Evolutionary conservation across 306 rosid genomes (phyloP).

Genomic region (Rosa persica): DNA sequence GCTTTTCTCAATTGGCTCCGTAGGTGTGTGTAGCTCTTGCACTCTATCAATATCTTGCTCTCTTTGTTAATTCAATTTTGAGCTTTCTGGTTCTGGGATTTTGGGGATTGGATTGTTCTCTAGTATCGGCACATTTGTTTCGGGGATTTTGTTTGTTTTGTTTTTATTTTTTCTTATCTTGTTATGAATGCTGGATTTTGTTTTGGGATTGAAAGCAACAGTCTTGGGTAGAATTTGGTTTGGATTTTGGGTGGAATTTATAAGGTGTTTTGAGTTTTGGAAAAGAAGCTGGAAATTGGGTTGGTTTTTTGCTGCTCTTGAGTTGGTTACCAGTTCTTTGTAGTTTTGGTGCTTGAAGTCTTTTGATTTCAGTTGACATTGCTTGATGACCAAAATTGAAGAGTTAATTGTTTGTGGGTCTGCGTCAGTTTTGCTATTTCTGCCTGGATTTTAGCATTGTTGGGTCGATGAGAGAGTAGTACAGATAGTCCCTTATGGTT

Average conservation of each 20-base stretch:
- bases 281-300: neutral
- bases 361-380: neutral
- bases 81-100: neutral
- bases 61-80: neutral
- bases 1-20: conserved; percentile 89
- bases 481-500: neutral
- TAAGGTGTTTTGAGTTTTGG: neutral
- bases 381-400: neutral
- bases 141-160: neutral
- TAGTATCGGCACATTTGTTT: neutral
- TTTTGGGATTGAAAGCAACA: neutral
- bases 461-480: neutral
- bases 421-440: neutral
- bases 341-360: neutral
- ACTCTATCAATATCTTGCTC: neutral
- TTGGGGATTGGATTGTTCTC: neutral
- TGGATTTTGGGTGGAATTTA: neutral
- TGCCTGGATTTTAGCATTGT: neutral
- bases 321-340: neutral
- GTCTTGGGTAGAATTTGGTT: neutral
- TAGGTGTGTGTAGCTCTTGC: conserved; percentile 47
- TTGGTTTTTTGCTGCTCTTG: neutral
- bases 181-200: neutral
- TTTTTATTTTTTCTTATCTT: neutral
- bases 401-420: neutral